Evolutionary conservation across 108 stramenopile species (phyloP).

Genomic region (Discostella pseudostelligera): DNA sequence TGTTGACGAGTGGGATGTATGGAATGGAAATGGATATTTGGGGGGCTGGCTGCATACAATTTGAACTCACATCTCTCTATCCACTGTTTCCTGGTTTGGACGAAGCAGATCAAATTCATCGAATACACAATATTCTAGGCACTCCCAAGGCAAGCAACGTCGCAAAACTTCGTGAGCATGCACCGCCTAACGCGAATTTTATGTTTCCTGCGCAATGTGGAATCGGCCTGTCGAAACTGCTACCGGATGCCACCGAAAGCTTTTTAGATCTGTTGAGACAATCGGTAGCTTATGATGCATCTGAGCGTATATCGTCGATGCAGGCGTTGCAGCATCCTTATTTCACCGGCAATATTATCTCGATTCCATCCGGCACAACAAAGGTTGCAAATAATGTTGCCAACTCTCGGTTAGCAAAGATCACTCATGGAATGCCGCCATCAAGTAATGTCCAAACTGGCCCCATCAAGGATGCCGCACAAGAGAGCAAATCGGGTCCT

Average conservation of each 20-base stretch:
- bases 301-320: constrained; percentile 72
- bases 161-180: constrained; percentile 57
- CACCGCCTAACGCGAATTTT: constrained; percentile 68
- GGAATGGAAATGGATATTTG: constrained; percentile 86
- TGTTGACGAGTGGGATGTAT: constrained; percentile 82
- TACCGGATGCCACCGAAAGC: constrained; percentile 62
- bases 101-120: constrained; percentile 73
- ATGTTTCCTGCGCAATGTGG: constrained; percentile 63
- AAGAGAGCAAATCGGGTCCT: not conserved
- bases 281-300: constrained; percentile 65
- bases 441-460: constrained; percentile 18
- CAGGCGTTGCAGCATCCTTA: constrained; percentile 74
- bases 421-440: constrained; percentile 9
- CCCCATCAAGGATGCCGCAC: constrained; percentile 6
- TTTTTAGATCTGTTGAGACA: constrained; percentile 67
- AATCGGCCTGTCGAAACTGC: constrained; percentile 67
- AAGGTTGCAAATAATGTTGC: constrained; percentile 11
- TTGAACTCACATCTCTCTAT: constrained; percentile 79
- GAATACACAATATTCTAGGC: constrained; percentile 76
- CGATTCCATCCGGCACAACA: constrained; percentile 13
- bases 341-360: constrained; percentile 51
- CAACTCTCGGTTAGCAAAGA: constrained; percentile 1
- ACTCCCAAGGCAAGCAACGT: constrained; percentile 54
- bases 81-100: constrained; percentile 83
- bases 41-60: constrained; percentile 84